Evolutionary conservation across 1,284 basidiomycete species (phyloP), one percentile per base, ranked within the genome.

Genomic region (Fomes fomentarius): DNA sequence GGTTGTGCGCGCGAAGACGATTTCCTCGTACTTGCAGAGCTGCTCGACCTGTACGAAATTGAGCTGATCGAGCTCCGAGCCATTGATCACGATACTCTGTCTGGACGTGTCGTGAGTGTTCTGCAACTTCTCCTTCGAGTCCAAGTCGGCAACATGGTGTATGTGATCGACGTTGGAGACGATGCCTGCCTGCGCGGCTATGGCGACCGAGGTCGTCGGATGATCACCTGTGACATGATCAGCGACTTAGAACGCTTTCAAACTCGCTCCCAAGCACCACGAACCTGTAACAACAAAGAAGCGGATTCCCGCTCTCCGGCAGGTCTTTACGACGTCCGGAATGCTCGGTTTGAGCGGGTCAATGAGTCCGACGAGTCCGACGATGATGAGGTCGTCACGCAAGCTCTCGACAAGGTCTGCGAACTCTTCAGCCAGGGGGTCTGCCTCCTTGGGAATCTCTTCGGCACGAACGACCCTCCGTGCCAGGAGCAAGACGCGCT

Each of bases 1-100:
- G 0, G 83, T 85, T 0, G 85, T 89, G 25, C 87, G 77, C 0
- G 87, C 84, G 56, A 90, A 89, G 7, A 89, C 86, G 47, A 89
- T 77, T 65, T 89, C 87, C 41, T 80, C 73, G 65, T 84, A 88
- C 44, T 76, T 57, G 71, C 76, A 48, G 71, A 78, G 62, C 30
- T 63, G 58, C 17, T 80, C 75, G 75, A 81, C 80, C 53, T 82
- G 77, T 2, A 65, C 52, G 2, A 74, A 71, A 41, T 72, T 71
- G 56, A 80, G 72, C 39, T 68, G 71, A 66, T 76, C 75, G 42
- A 84, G 70, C 54, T 84, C 81, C 2, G 71, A 47, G 2, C 82
- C 82, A 12, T 76, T 79, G 35, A 83, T 66, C 17, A 82, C 81
- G 47, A 80, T 70, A 52, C 75, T 72, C 57, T 69, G 71, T 26